Percentiles rank a stretch among this genome's conserved stretches.
Conservation (phyloP, 2,329 filamentous ascomycete genomes). For the Blastomyces parvus region DNA sequence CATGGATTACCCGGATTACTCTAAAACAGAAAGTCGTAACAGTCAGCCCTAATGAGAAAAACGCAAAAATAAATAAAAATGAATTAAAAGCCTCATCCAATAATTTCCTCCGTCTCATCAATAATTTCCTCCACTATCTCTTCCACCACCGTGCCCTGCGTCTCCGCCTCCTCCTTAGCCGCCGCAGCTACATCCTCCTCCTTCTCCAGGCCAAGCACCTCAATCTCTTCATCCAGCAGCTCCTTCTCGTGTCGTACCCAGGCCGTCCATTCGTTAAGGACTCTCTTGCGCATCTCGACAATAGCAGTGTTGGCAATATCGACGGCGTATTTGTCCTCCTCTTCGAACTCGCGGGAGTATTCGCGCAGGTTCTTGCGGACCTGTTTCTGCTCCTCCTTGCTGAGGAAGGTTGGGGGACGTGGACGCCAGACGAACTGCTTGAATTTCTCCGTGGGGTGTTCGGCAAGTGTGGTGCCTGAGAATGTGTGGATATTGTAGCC, state of each 20-base stretch:
- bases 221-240: conserved; percentile 63
- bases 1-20: no score
- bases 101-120: conserved; percentile 72
- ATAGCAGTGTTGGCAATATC: conserved; percentile 91
- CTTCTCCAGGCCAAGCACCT: conserved; percentile 56
- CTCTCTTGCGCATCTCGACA: conserved; percentile 71
- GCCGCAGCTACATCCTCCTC: conserved; percentile 48
- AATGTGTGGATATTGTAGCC: conserved; percentile 98
- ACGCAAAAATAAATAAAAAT: background rate
- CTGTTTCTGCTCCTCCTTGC: conserved; percentile 93
- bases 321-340: conserved; percentile 86
- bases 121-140: conserved; percentile 78
- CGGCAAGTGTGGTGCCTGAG: conserved; percentile 76
- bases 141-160: conserved; percentile 72
- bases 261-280: conserved; percentile 79
- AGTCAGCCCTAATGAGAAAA: background rate
- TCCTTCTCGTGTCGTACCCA: conserved; percentile 69
- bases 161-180: conserved; percentile 48
- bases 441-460: conserved; percentile 92
- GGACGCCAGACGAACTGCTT: conserved; percentile 96
- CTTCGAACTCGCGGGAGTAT: conserved; percentile 89
- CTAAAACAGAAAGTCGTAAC: no score
- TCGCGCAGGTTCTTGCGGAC: conserved; percentile 98
- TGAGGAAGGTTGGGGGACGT: conserved; percentile 78
- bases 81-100: conserved; percentile 28